Percentiles rank a stretch among this genome's conserved stretches.
Evolutionary conservation across 176 grass and related monocot genomes (phyloP).

Genomic region (Aegilops sharonensis): DNA sequence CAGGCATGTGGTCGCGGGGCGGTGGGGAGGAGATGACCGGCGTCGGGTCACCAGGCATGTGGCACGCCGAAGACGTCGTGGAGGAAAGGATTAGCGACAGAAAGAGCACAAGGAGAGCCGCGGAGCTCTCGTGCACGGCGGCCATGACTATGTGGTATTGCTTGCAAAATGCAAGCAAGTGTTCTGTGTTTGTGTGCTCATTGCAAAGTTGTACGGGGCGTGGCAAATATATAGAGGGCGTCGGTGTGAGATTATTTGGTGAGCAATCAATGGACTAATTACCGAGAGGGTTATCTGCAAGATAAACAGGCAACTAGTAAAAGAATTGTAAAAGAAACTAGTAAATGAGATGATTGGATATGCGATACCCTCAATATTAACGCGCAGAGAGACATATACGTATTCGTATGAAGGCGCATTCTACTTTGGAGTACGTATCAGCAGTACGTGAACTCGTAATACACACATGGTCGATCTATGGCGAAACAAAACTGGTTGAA

Average conservation of each 20-base stretch:
- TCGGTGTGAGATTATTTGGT: neutral
- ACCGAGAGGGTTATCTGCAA: neutral
- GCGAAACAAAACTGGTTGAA: too few relatives aligned
- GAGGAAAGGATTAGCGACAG: neutral
- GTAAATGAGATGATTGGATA: neutral
- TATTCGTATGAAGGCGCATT: too few relatives aligned
- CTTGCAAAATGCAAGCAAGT: neutral
- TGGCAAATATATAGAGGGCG: neutral
- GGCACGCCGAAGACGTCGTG: neutral
- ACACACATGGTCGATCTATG: too few relatives aligned
- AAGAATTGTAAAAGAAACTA: too few relatives aligned
- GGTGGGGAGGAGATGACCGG: neutral
- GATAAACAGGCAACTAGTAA: neutral
- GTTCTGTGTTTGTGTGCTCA: neutral
- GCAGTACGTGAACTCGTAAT: too few relatives aligned
- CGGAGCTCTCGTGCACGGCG: neutral
- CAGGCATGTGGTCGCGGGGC: too few relatives aligned
- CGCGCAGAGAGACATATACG: too few relatives aligned
- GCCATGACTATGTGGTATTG: neutral
- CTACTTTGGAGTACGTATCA: too few relatives aligned
- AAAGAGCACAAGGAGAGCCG: neutral
- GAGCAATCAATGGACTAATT: neutral
- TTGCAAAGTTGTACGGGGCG: neutral
- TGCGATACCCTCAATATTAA: too few relatives aligned
- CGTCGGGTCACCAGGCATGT: neutral